Percentiles rank a stretch among this genome's conserved stretches.
Evolutionary conservation across 2,329 filamentous ascomycete genomes (phyloP).

Genomic region (Paraphoma chrysanthemicola): DNA sequence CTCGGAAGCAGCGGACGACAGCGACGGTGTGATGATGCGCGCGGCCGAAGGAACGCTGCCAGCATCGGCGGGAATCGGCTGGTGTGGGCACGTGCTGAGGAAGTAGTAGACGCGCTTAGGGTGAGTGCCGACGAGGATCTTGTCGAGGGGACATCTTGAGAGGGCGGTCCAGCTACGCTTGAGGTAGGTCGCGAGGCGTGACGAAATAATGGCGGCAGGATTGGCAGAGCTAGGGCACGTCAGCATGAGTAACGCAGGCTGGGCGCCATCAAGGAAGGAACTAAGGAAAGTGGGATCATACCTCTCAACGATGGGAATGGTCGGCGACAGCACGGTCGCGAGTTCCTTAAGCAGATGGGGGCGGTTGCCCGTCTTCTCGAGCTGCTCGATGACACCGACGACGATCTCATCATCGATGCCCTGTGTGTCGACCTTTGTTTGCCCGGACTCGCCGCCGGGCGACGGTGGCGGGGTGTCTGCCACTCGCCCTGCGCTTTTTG

Average conservation of each 20-base stretch:
- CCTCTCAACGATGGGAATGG: constrained; percentile 88
- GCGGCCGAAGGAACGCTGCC: constrained; percentile 58
- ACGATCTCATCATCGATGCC: constrained; percentile 95
- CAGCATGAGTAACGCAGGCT: constrained; percentile 41
- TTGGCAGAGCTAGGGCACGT: constrained; percentile 79
- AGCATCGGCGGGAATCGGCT: constrained; percentile 75
- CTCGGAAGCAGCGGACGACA: constrained; percentile 81
- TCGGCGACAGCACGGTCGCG: constrained; percentile 76
- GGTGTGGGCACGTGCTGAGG: constrained; percentile 84
- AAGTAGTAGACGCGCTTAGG: constrained; percentile 97
- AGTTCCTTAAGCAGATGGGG: constrained; percentile 96
- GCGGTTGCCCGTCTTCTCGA: constrained; percentile 88
- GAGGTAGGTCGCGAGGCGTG: constrained; percentile 85
- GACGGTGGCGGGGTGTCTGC: constrained; percentile 82
- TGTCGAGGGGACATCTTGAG: constrained; percentile 85
- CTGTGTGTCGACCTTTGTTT: constrained; percentile 74
- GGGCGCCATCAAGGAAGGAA: constrained; percentile 16
- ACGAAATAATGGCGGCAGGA: constrained; percentile 92
- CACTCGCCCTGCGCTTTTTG: constrained; percentile 52
- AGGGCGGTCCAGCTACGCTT: constrained; percentile 82
- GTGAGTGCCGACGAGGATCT: constrained; percentile 90
- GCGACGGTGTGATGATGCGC: constrained; percentile 80
- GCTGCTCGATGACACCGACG: constrained; percentile 83
- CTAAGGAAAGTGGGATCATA: constrained; percentile 59
- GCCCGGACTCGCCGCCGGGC: constrained; percentile 60